Conservation (phyloP, 495 filamentous ascomycete genomes). For the Penicillium waksmanii region DNA sequence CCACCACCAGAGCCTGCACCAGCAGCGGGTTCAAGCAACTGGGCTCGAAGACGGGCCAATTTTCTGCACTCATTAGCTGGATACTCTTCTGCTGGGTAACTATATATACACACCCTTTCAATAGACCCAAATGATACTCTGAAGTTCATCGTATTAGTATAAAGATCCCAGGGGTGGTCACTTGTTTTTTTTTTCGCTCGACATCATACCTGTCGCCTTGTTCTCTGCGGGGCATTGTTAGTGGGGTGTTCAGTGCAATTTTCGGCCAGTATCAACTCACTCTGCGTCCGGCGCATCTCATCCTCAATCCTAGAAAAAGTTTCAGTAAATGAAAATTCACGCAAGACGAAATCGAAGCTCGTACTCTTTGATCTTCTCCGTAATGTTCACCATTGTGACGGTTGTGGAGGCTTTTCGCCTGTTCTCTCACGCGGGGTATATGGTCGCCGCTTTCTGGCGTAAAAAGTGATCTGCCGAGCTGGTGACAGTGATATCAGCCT, state of each 20-base stretch:
- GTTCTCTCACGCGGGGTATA: constrained; percentile 2
- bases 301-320: constrained; percentile 82
- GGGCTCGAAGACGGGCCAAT: constrained; percentile 91
- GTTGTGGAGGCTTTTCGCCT: constrained; percentile 38
- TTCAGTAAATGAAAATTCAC: constrained; percentile 16
- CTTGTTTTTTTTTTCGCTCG: not conserved
- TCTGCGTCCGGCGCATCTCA: constrained; percentile 99
- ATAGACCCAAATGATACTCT: constrained; percentile 98
- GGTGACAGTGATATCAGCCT: not conserved
- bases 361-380: constrained; percentile 99
- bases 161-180: not conserved
- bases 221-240: constrained; percentile 73
- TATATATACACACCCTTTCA: constrained; percentile 77
- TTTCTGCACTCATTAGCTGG: constrained; percentile 61
- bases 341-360: constrained; percentile 25
- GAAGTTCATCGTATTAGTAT: constrained; percentile 24
- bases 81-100: not conserved
- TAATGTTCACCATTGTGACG: constrained; percentile 97
- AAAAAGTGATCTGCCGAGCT: not conserved
- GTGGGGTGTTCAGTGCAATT: constrained; percentile 32
- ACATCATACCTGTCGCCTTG: constrained; percentile 87
- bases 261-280: constrained; percentile 51
- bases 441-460: not conserved
- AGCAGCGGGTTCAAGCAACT: constrained; percentile 88
- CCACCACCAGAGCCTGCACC: constrained; percentile 74